These are phyloP conservation scores for Taiwanofungus camphoratus DNA, from an alignment of 1,284 basidiomycete genomes.

Conservation along the genomic window DNA sequence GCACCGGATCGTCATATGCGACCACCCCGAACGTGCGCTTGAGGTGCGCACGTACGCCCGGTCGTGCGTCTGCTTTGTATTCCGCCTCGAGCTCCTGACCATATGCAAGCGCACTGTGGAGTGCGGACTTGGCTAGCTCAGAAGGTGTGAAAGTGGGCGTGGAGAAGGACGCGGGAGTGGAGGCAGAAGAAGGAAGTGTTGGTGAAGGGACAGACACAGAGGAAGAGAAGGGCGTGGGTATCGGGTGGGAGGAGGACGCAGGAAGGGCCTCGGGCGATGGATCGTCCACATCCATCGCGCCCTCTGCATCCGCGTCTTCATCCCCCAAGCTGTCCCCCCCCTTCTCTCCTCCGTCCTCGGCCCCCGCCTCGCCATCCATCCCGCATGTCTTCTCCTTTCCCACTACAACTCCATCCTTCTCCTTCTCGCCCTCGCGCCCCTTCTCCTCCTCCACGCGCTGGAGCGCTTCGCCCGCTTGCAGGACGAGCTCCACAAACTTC, in stretches of 20 bases:
- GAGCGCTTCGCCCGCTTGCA: slow-evolving; percentile 62
- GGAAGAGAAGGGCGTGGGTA: slow-evolving; percentile 5
- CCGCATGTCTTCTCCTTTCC: slow-evolving; percentile 19
- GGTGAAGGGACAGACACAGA: slow-evolving; percentile 1
- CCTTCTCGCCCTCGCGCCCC: slow-evolving; percentile 33
- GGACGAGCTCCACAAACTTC: slow-evolving; percentile 75
- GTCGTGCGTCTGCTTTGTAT: slow-evolving; percentile 54
- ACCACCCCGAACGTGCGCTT: slow-evolving; percentile 72
- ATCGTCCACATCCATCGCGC: slow-evolving; percentile 42
- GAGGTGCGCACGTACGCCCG: slow-evolving; percentile 58
- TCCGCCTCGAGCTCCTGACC: slow-evolving; percentile 65
- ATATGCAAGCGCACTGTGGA: slow-evolving; percentile 61
- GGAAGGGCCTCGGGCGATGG: slow-evolving; percentile 27
- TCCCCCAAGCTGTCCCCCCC: slow-evolving; percentile 20
- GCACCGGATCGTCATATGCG: slow-evolving; percentile 68
- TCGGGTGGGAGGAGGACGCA: slow-evolving; percentile 10
- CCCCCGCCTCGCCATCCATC: slow-evolving; percentile 17
- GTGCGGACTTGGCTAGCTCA: slow-evolving; percentile 37
- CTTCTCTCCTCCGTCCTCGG: slow-evolving; percentile 5
- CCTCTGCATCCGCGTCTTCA: slow-evolving; percentile 27
- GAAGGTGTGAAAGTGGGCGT: slow-evolving; percentile 14
- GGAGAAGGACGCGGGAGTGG: slow-evolving; percentile 9
- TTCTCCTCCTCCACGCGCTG: too few relatives aligned
- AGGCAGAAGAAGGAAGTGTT: neutral
- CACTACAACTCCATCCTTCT: slow-evolving; percentile 21